These are phyloP conservation scores for Cladobotryum protrusum DNA, from an alignment of 2,329 filamentous ascomycete species.

Conservation along the genomic window DNA sequence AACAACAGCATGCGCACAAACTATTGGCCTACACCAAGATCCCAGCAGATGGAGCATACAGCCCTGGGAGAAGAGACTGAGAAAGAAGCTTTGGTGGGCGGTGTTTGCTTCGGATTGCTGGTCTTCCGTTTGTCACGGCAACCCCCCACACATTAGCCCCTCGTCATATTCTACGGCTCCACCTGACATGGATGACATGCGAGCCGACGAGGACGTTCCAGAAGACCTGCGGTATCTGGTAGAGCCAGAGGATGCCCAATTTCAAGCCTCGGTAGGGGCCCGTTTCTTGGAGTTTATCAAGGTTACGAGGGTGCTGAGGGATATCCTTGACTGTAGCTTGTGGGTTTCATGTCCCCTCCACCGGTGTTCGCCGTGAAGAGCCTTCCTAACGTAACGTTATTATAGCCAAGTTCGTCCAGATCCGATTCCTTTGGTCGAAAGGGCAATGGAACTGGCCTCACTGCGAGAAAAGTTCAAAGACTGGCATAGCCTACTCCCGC, in stretches of 20 bases:
- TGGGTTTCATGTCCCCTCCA: slow-evolving; percentile 16
- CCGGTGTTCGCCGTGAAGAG: background rate
- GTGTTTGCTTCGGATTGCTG: slow-evolving; percentile 37
- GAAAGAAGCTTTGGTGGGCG: slow-evolving; percentile 42
- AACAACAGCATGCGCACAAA: slow-evolving; percentile 38
- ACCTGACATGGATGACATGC: slow-evolving; percentile 35
- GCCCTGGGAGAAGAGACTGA: slow-evolving; percentile 35
- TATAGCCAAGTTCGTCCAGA: slow-evolving; percentile 21
- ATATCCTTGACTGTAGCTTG: slow-evolving; percentile 29
- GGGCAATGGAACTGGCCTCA: slow-evolving; percentile 16
- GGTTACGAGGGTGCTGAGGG: slow-evolving; percentile 26
- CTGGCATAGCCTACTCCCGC: slow-evolving; percentile 31
- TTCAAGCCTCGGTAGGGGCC: slow-evolving; percentile 29
- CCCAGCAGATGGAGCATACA: slow-evolving; percentile 36
- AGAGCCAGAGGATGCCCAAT: slow-evolving; percentile 24
- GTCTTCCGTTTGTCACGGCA: slow-evolving; percentile 41
- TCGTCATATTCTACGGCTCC: slow-evolving; percentile 35
- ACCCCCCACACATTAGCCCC: slow-evolving; percentile 37
- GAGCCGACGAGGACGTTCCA: slow-evolving; percentile 36
- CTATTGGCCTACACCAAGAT: slow-evolving; percentile 40
- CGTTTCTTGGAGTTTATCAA: slow-evolving; percentile 32
- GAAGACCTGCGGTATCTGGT: slow-evolving; percentile 29
- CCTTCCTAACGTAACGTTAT: background rate
- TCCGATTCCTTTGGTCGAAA: slow-evolving; percentile 12
- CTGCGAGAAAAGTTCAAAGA: slow-evolving; percentile 27